Evolutionary conservation across 768 basidiomycete genomes (phyloP), one percentile per base, ranked within the genome.

Genomic region (Mycena venus): DNA sequence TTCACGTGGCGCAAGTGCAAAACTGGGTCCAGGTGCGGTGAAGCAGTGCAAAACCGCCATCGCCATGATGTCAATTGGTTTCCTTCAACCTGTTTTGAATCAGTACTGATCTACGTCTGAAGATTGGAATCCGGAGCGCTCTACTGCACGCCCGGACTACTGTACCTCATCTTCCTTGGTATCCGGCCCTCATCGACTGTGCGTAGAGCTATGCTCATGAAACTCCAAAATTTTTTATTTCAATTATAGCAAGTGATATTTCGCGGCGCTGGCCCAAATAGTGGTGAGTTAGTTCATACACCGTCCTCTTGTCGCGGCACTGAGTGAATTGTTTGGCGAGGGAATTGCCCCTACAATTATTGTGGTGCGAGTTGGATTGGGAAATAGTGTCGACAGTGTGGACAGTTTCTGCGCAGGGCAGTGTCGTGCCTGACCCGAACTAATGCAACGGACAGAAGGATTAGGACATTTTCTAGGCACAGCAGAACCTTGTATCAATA

Each of bases 31-130:
- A 11, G 38, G 63, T 6, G 76, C 76, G 67, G 73, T 73, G 8
- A 75, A 75, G 59, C 75, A 79, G 36, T 82, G 80, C 72, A 75
- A 77, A 44, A 78, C 77, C 34, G 79, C 79, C 21, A 66, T 79
- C 23, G 80, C 78, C 6, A 78, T 84, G 64, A 66, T 83, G 83
- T 84, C 38, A 68, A 80, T 69, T 7, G 10, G n/a, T 19, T 47
- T 42, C 19, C 5, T 58, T 25, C 10, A 12, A 21, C 1, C 4
- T 19, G 31, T 27, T 32, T 27, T 38, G 38, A n/a, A n/a, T 10
- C 4, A 31, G 31, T 17, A 25, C 10, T 56, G n/a, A 23, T 25
- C 31, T 53, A n/a, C n/a, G n/a, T 12, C 19, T 7, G 21, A 25
- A 75, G 74, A 53, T 58, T 75, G 29, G 74, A 75, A 31, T 75